Conservation (phyloP, 1,284 basidiomycete genomes). For the Ceratobasidium sp. region DNA sequence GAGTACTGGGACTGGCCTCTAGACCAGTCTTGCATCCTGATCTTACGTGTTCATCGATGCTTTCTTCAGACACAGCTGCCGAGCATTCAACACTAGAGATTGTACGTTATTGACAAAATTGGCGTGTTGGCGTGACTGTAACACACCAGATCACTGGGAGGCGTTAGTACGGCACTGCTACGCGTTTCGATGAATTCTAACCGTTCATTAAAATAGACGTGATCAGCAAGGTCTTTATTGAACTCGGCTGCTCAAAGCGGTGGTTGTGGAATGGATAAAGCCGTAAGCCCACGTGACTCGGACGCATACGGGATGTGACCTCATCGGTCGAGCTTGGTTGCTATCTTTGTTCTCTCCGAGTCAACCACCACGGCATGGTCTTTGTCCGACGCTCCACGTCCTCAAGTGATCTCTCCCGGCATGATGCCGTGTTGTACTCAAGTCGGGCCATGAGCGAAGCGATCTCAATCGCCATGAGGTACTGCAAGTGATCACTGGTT, state of each 20-base stretch:
- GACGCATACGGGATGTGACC: background rate
- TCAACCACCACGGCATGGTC: background rate
- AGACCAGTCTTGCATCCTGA: conserved; percentile 49
- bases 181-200: background rate
- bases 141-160: conserved; percentile 23
- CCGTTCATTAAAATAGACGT: conserved; percentile 1
- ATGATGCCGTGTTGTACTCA: background rate
- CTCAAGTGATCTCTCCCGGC: background rate
- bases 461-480: background rate
- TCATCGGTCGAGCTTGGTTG: background rate
- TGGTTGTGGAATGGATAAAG: background rate
- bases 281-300: background rate
- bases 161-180: background rate
- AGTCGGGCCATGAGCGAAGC: background rate
- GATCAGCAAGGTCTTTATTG: too few species aligned
- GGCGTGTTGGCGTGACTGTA: background rate
- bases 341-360: background rate
- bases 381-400: background rate
- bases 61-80: conserved; percentile 50
- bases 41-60: conserved; percentile 60
- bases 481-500: background rate
- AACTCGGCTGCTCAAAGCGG: background rate
- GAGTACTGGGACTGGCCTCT: background rate
- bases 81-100: conserved; percentile 55
- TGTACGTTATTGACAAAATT: background rate